phyloP scores from a whole-genome alignment of 2,329 filamentous ascomycete species.

The Nigrospora sphaerica region DNA sequence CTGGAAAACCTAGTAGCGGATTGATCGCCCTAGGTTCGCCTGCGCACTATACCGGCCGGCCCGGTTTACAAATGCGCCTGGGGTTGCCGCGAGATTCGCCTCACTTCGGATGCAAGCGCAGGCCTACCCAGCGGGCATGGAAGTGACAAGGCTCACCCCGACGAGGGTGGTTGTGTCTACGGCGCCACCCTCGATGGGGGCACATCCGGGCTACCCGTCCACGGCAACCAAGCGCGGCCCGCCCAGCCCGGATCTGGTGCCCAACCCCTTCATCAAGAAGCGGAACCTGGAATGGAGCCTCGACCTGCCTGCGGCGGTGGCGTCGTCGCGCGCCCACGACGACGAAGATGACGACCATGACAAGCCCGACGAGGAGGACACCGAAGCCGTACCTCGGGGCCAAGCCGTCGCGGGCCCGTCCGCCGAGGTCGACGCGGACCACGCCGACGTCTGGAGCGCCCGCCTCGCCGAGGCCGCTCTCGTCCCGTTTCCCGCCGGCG shows the following conservation, averaged over 20 bases:
- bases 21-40: too few species aligned
- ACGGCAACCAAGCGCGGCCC: conserved; percentile 16
- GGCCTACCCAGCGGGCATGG: too few species aligned
- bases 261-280: conserved; percentile 40
- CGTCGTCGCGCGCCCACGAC: conserved; percentile 2
- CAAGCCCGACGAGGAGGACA: conserved; percentile 6
- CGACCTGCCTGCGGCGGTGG: conserved; percentile 11
- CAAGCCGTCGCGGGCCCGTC: too few species aligned
- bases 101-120: too few species aligned
- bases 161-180: too few species aligned
- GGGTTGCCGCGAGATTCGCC: too few species aligned
- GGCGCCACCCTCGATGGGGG: too few species aligned
- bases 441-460: conserved; percentile 29
- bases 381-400: background rate
- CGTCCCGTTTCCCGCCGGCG: conserved; percentile 9
- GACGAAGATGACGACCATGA: conserved; percentile 2
- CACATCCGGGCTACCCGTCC: too few species aligned
- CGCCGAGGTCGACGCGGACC: conserved; percentile 15
- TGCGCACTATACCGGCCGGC: too few species aligned
- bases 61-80: too few species aligned
- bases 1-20: too few species aligned
- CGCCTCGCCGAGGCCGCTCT: conserved; percentile 21
- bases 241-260: conserved; percentile 25
- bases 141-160: too few species aligned
- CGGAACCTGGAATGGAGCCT: conserved; percentile 37